Evolutionary conservation across 192 early-diverging fungal genomes (phyloP).

Genomic region (Linnemannia schmuckeri): DNA sequence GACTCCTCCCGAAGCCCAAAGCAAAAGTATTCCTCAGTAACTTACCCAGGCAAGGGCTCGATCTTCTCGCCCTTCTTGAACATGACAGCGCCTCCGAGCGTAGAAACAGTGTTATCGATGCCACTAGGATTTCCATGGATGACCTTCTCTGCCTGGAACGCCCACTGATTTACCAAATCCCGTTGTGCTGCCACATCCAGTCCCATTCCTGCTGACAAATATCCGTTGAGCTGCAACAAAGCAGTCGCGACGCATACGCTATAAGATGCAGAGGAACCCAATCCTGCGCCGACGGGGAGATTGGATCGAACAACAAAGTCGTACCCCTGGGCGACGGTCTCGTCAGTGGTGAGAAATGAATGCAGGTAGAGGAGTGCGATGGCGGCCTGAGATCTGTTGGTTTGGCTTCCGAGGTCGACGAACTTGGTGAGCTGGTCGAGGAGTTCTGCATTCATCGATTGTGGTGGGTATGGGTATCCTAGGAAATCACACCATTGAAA

Average conservation of each 20-base stretch:
- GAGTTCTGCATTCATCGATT: constrained; percentile 56
- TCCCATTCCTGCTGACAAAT: constrained; percentile 41
- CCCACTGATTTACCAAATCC: constrained; percentile 88
- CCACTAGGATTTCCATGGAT: constrained; percentile 97
- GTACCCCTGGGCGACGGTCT: constrained; percentile 55
- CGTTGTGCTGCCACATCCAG: constrained; percentile 13
- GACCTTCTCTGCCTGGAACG: constrained; percentile 92
- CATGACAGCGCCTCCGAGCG: constrained; percentile 74
- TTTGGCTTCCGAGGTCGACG: constrained; percentile 37
- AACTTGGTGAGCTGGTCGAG: constrained; percentile 40
- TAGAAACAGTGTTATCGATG: constrained; percentile 92
- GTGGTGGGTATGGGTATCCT: constrained; percentile 54
- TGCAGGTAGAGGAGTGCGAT: constrained; percentile 80
- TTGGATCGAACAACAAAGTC: constrained; percentile 77
- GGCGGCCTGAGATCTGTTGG: constrained; percentile 50
- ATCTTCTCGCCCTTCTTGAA: constrained; percentile 56
- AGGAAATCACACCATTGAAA: background rate
- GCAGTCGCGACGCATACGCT: constrained; percentile 84
- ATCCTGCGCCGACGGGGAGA: constrained; percentile 92
- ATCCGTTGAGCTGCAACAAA: constrained; percentile 64
- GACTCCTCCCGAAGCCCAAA: background rate
- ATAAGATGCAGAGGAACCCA: constrained; percentile 97
- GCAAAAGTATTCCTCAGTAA: background rate
- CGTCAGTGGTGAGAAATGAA: constrained; percentile 62
- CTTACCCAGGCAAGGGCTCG: constrained; percentile 53